Base-by-base conservation (phyloP, 1,284 basidiomycete genomes). In the Hemileia vastatrix region DNA sequence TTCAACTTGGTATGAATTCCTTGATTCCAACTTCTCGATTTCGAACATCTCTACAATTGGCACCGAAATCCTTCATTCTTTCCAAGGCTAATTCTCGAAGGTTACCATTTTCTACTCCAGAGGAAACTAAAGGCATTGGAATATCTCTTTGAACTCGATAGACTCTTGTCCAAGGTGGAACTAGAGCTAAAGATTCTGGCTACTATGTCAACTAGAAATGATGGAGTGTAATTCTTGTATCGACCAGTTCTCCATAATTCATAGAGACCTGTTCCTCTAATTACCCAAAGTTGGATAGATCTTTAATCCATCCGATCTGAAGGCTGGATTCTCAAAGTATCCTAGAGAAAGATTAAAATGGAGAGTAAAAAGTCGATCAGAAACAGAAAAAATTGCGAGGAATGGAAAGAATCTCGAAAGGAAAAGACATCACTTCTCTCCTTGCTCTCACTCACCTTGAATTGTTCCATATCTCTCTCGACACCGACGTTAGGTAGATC, bases 221-320 rank as follows among this genome's bases (percentile, higher is more conserved):
- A 73, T 2, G 73, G 72, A 8, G 73, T 72, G 61, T 75, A 75
- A 59, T 72, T 74, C 60, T 71, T 72, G 49, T 67, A 67, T 45
- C 71, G 47, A 1, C 71, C 71, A 1, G 71, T 72, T 1, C 71
- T 58, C 71, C 71, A 72, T 15, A 72, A 64, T 51, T 73, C 93
- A n/a, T 75, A 75, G 2, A 75, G 68, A 18, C 73, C 73, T 11
- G 73, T 75, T 15, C 73, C 73, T 18, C 73, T 72, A 48, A 75
- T 75, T 58, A 75, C 73, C 36, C n/a, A 75, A 68, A 4, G 73
- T 75, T 1, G 73, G 73, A 52, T 75, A 75, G 24, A 75, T 67
- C 64, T 75, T 75, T 50, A 75, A 67, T 21, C 73, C 73, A 57
- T 75, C 73, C 2, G 73, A 71, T 8, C 73, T 67, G 67, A 73